Percentiles rank a stretch among this genome's conserved stretches.
phyloP scores from a whole-genome alignment of 208 protist species.

The Acanthamoeba lenticulata region DNA sequence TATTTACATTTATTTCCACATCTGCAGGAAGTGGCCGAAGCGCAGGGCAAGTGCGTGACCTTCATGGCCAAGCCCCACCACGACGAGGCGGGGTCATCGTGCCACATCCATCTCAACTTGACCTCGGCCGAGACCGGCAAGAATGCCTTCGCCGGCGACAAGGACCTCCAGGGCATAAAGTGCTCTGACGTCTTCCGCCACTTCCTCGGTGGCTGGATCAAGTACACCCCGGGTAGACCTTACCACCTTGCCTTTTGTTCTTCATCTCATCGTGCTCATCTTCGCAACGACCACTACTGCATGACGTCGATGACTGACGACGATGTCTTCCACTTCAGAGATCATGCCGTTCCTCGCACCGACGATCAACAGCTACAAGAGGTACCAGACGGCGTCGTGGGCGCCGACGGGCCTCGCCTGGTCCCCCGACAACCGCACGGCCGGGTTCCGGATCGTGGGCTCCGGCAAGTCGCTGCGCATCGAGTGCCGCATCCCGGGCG shows the following conservation, averaged over 20 bases:
- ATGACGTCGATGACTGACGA: not conserved
- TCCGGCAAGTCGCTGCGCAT: conserved; percentile 27
- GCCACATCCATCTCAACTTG: conserved; percentile 44
- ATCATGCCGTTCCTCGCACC: conserved; percentile 62
- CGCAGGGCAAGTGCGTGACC: conserved; percentile 12
- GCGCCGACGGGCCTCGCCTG: conserved; percentile 33
- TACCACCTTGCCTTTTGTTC: not conserved
- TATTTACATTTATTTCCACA: not conserved
- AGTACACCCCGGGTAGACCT: conserved; percentile 22
- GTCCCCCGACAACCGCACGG: conserved; percentile 47
- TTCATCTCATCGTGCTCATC: not conserved
- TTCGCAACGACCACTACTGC: not conserved
- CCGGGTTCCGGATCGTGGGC: conserved; percentile 40
- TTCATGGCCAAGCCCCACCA: conserved; percentile 62
- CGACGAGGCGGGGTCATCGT: conserved; percentile 16
- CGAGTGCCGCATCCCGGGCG: conserved; percentile 49
- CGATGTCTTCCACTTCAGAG: not conserved
- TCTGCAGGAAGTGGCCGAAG: not conserved
- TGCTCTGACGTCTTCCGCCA: conserved; percentile 40
- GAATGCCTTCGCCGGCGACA: conserved; percentile 50
- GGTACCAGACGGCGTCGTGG: conserved; percentile 34
- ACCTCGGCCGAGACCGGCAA: conserved; percentile 12
- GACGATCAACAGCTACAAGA: conserved; percentile 58
- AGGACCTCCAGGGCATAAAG: conserved; percentile 44
- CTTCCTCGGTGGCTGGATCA: conserved; percentile 60